These are phyloP conservation scores for Spinacia oleracea DNA, from an alignment of 179 eudicot genomes.

Conservation along the genomic window DNA sequence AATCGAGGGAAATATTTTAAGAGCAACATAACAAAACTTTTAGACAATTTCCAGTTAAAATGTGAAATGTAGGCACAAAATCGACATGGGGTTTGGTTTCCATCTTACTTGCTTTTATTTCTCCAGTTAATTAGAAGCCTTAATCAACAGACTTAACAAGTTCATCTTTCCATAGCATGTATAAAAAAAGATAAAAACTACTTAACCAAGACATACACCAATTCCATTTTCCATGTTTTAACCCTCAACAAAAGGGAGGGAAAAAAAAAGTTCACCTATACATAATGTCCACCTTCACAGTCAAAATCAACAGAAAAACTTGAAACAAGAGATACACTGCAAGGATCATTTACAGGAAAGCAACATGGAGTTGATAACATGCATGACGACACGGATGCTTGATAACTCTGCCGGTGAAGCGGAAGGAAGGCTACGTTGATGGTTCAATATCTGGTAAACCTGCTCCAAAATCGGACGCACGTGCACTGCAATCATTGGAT, in stretches of 20 bases:
- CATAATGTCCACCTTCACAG: constrained; percentile 29
- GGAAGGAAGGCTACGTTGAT: constrained; percentile 62
- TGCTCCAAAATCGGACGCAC: constrained; percentile 90
- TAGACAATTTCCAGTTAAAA: no score
- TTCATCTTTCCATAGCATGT: constrained; percentile 13
- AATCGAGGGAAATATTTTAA: no score
- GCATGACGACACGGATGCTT: constrained; percentile 68
- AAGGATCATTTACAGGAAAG: constrained; percentile 54
- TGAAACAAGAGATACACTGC: neutral
- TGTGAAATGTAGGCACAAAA: constrained; percentile 16
- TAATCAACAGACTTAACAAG: neutral
- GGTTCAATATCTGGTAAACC: constrained; percentile 82
- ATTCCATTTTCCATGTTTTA: neutral
- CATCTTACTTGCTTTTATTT: constrained; percentile 13
- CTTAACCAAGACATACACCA: constrained; percentile 23
- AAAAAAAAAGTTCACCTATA: constrained; percentile 17
- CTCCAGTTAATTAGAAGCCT: neutral
- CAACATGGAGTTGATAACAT: constrained; percentile 84
- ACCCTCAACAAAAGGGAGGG: neutral
- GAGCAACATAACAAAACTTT: no score
- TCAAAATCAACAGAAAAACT: constrained; percentile 25
- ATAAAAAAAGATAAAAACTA: neutral
- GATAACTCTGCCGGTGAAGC: constrained; percentile 51
- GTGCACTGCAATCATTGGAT: constrained; percentile 73
- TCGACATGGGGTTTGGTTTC: constrained; percentile 13